Base-by-base conservation (phyloP, 495 filamentous ascomycete species). In the Jackrogersella minutella region DNA sequence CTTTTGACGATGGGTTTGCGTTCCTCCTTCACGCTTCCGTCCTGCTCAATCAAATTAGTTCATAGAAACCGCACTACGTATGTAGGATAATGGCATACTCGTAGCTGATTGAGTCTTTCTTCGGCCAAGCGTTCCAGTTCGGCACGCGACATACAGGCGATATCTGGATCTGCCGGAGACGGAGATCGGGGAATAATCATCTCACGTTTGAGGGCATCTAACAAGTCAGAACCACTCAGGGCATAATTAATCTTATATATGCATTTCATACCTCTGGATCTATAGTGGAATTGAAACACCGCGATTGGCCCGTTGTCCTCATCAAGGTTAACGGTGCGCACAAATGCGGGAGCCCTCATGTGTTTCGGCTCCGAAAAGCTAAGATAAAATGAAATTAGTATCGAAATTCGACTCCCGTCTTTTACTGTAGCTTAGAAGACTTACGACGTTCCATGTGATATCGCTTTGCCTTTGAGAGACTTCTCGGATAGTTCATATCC, bases 111-210 rank as follows among this genome's bases (percentile, higher is more conserved):
- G 33, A 68, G 66, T 31, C 62, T 51, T 37, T 72, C 62, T 30
- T 36, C n/a, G 3, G 69, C 71, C 5, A 72, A n/a, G 13, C 40
- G 53, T 37, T 72, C 50, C 1, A 67, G 52, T 39, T 74, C 69
- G 1, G 19, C 56, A n/a, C 62, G 61, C 39, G 66, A 72, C 43
- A 74, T 51, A 10, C 19, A 17, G 16, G 33, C 57, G 10, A 70
- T 47, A 22, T 43, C 64, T 22, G 39, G 28, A 31, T 11, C 28
- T 34, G 54, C 21, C 17, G 53, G 59, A 11, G 55, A 62, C 26
- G 58, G 55, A 0, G 55, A 31, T 26, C 69, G 55, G 56, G 72
- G 72, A n/a, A 74, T 70, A 14, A 74, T 36, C 60, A 72, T 59
- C 41, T 64, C 66, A 5, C 49, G 55, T 60, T 66, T 49, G 3